Base-by-base conservation (phyloP, 2,329 filamentous ascomycete species). In the Trichoderma gracile region DNA sequence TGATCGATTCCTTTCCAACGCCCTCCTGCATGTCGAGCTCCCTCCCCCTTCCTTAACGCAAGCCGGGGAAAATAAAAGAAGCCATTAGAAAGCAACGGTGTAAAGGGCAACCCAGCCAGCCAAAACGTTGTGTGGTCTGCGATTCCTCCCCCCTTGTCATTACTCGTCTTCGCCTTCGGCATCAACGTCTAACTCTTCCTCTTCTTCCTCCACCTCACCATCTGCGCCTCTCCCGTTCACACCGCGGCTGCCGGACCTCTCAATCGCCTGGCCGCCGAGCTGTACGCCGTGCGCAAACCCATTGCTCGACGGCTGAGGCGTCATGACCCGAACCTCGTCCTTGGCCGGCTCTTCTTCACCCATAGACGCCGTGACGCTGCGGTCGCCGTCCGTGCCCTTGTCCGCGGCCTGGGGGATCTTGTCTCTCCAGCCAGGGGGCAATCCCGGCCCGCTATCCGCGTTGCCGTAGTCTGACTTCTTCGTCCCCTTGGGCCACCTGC, bases 401-500 rank as follows among this genome's bases (percentile, higher is more conserved):
- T 45, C 55, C 14, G 33, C n/a, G 17, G 43, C 30, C 14, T 43
- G 43, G 19, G 33, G 54, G 58, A 71, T 70, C 60, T 68, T 76
- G 54, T 79, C 77, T 19, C 70, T 71, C 85, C 85, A 87, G 0
- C 79, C 80, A 3, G 86, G 86, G 1, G 86, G 86, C 19, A 89
- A 75, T 2, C 86, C 86, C 2, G 86, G 86, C 1, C 86, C 86
- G 69, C 86, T 88, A 40, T 85, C 84, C 0, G 86, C 86, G 67
- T 88, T 88, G 0, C 86, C 86, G 64, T 89, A 89, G 70, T 89
- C 86, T 45, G 84, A 84, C 73, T 89, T 89, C 74, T 88, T 89
- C 0, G 86, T 88, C 5, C 86, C 86, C 72, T 89, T 89, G 0
- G 86, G 86, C 85, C 86, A 89, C 47, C 86, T 81, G 0, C 86